Evolutionary conservation across 495 filamentous ascomycete genomes (phyloP), one percentile per base, ranked within the genome.

Genomic region (Tuber indicum): DNA sequence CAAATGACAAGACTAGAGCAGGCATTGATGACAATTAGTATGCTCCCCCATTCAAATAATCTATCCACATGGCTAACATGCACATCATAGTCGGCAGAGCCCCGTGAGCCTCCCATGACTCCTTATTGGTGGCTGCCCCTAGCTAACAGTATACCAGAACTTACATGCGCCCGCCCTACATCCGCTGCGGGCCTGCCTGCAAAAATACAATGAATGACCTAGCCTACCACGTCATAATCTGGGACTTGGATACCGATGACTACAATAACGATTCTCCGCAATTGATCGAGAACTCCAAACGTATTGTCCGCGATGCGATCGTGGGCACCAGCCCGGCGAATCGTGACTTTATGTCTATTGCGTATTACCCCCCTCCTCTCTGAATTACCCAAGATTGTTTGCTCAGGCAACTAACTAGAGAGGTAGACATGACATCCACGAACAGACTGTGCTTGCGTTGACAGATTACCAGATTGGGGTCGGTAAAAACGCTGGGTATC

Each of bases 101-200:
- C 5, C 58, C 58, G 58, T 36, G 32, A 9, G 58, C 32, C 32
- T 36, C 26, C 58, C 58, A 66, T 19, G 14, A 5, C 32, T 26
- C 58, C 36, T 10, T 44, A 19, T 45, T 43, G 7, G 72, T 21
- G 70, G 19, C n/a, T 17, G 9, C 19, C 62, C 9, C 19, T 88
- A 75, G 82, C 92, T 14, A 90, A 90, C 16, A 85, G 86, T 71
- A 89, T 90, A 77, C 90, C 91, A 5, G 58, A 66, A 92, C 91
- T 9, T 93, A 93, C 83, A 92, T 93, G 91, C 88, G 91, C 10
- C 91, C 91, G 3, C 91, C 91, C 0, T 93, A 90, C 80, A 89
- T 88, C 12, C 87, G 86, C 74, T 92, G 91, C 78, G 86, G 83
- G 32, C 71, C 75, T 6, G 43, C 42, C 7, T 91, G 87, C 77